Evolutionary conservation across 257 asterid species (phyloP).

Genomic region (Penstemon barbatus): DNA sequence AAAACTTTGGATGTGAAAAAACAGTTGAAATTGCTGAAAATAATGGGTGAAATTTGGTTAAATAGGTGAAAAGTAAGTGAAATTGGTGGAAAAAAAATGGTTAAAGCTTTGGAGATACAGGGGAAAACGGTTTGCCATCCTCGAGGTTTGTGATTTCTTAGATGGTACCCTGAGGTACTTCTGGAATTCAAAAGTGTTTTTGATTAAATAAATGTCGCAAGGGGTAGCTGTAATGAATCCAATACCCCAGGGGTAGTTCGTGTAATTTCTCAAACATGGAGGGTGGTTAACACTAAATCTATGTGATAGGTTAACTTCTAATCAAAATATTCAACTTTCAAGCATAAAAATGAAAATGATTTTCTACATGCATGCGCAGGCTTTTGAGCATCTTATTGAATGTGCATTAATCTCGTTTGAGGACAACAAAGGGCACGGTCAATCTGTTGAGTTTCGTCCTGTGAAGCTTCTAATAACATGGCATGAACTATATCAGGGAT

Average conservation of each 20-base stretch:
- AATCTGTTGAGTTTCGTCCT: conserved; percentile 75
- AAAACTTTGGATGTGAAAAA: too few species aligned
- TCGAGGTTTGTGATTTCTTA: too few species aligned
- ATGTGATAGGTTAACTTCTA: neutral
- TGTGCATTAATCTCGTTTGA: conserved; percentile 69
- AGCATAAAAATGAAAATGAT: neutral
- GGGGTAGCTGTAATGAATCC: neutral
- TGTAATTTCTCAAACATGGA: too few species aligned
- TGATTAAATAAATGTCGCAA: neutral
- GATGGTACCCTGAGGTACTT: neutral
- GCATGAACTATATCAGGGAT: conserved; percentile 74
- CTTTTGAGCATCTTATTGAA: conserved; percentile 88
- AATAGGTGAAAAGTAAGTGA: too few species aligned
- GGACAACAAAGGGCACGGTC: conserved; percentile 76
- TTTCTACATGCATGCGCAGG: conserved; percentile 68
- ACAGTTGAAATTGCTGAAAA: too few species aligned
- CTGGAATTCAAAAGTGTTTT: conserved; percentile 5
- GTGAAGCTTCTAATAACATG: conserved; percentile 73
- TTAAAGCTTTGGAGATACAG: too few species aligned
- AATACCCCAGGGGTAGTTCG: too few species aligned
- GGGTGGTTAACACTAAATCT: neutral
- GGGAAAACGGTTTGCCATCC: too few species aligned
- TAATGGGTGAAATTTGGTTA: too few species aligned
- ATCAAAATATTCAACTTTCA: neutral
- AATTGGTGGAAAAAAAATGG: too few species aligned